These are phyloP conservation scores for Cenchrus purpureus DNA, from an alignment of 176 grass and related monocot species.

Conservation along the genomic window DNA sequence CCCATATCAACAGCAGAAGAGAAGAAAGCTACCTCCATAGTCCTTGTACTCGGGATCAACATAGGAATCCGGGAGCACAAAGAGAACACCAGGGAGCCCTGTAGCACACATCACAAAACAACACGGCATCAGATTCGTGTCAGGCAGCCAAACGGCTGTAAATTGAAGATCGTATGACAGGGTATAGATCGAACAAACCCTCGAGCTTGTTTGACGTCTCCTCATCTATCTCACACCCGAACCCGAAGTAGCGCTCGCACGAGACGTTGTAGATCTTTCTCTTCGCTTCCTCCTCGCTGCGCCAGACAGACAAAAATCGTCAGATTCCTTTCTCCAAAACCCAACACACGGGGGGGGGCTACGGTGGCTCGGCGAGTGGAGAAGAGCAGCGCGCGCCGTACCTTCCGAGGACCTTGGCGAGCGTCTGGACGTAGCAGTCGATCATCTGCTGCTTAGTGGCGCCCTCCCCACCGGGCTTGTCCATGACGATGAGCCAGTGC, in stretches of 20 bases:
- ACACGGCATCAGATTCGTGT: not conserved
- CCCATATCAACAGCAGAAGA: not conserved
- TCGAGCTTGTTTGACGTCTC: constrained; percentile 97
- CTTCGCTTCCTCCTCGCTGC: constrained; percentile 85
- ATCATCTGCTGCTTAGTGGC: constrained; percentile 80
- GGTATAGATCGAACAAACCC: constrained; percentile 39
- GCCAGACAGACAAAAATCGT: not conserved
- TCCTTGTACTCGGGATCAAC: constrained; percentile 90
- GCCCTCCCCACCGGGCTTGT: constrained; percentile 61
- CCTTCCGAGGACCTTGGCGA: constrained; percentile 76
- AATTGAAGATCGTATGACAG: not conserved
- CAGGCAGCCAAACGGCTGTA: not conserved
- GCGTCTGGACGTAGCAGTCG: constrained; percentile 71
- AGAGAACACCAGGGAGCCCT: constrained; percentile 89
- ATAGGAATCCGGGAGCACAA: constrained; percentile 88
- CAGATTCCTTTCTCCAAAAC: not conserved
- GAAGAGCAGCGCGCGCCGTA: not conserved
- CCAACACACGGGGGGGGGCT: not conserved
- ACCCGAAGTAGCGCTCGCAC: constrained; percentile 81
- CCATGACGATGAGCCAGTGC: constrained; percentile 87
- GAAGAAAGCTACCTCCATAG: constrained; percentile 74
- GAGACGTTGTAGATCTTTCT: constrained; percentile 95
- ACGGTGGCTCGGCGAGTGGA: not conserved
- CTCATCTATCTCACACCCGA: constrained; percentile 83
- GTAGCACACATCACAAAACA: constrained; percentile 31